Evolutionary conservation across 148 eudicot genomes (phyloP).

Genomic region (Hydrangea macrophylla): DNA sequence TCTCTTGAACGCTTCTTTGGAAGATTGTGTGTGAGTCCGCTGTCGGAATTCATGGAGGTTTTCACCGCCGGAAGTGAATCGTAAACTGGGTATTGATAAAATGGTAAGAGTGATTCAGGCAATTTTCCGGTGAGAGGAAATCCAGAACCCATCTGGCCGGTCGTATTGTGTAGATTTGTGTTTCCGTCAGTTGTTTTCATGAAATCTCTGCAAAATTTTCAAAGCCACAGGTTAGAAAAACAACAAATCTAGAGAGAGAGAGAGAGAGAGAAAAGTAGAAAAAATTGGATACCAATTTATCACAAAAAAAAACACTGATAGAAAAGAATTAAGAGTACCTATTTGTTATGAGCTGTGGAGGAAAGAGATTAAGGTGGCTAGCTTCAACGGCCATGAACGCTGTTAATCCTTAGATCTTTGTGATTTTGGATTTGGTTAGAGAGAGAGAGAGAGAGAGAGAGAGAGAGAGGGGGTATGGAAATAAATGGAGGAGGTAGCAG

Average conservation of each 20-base stretch:
- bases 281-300: not conserved
- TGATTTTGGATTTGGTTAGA: not conserved
- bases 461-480: not conserved
- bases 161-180: not conserved
- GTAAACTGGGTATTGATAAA: conserved; percentile 10
- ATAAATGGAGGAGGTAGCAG: not conserved
- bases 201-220: conserved; percentile 14
- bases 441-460: not conserved
- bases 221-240: not conserved
- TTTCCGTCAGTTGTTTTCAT: conserved; percentile 7
- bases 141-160: conserved; percentile 8
- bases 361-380: conserved; percentile 5
- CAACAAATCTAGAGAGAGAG: not conserved
- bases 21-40: conserved; percentile 22
- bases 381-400: conserved; percentile 10
- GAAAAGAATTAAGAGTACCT: not conserved
- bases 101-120: conserved; percentile 13
- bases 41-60: conserved; percentile 21
- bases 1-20: conserved; percentile 30
- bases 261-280: not conserved
- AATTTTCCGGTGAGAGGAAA: not conserved
- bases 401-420: not conserved
- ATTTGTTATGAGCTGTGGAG: not conserved
- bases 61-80: conserved; percentile 13
- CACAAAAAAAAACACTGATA: not conserved